Percentiles rank a stretch among this genome's conserved stretches.
These are phyloP conservation scores for Claviceps digitariae DNA, from an alignment of 2,329 filamentous ascomycete genomes.

Conservation along the genomic window DNA sequence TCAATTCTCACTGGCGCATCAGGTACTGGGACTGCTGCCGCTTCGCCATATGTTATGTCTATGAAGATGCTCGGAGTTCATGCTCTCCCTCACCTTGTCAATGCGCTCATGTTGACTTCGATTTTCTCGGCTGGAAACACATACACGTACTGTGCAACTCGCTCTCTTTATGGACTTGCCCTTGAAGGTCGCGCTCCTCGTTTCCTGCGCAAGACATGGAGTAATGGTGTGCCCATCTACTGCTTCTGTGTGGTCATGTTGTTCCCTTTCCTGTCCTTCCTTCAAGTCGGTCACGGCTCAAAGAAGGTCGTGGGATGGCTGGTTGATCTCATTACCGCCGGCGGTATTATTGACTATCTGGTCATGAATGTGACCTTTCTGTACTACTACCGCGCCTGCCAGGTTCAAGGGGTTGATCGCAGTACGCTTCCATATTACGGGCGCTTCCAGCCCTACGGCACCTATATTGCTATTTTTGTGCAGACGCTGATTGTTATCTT, in stretches of 20 bases:
- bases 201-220: conserved; percentile 44
- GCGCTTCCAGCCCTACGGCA: conserved; percentile 45
- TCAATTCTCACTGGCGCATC: conserved; percentile 31
- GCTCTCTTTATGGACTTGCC: conserved; percentile 37
- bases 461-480: conserved; percentile 29
- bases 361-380: conserved; percentile 34
- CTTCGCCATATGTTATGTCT: conserved; percentile 50
- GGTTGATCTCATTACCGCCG: conserved; percentile 41
- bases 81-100: conserved; percentile 43
- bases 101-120: conserved; percentile 33
- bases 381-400: conserved; percentile 36
- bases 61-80: conserved; percentile 40
- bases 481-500: conserved; percentile 31
- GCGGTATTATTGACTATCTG: conserved; percentile 49
- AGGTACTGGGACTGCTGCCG: conserved; percentile 30
- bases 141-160: conserved; percentile 37
- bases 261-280: conserved; percentile 39
- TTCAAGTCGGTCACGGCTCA: conserved; percentile 35
- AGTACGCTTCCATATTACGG: conserved; percentile 41
- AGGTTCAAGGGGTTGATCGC: conserved; percentile 39
- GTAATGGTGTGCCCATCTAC: conserved; percentile 47
- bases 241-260: conserved; percentile 40
- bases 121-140: conserved; percentile 36
- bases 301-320: conserved; percentile 39
- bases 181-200: conserved; percentile 34